Base-by-base conservation (phyloP, 1,139 yeast species). In the Geotrichum siamense region DNA sequence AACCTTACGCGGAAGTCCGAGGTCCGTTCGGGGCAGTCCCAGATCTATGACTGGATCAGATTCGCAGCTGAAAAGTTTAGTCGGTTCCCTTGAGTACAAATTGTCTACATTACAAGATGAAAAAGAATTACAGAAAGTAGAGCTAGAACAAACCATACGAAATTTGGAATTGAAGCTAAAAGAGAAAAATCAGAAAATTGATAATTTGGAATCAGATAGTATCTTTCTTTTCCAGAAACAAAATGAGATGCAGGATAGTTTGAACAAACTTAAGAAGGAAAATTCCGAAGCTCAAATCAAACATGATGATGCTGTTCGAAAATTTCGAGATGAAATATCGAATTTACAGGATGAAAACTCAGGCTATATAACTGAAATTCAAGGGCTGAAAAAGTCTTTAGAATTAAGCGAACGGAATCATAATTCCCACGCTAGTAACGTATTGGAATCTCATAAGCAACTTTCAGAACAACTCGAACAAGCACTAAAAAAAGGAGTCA, bases 151-250 rank as follows among this genome's bases (percentile, higher is more conserved):
- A 4, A 50, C 51, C 4, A 43, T 61, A 2, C 58, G 62, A 5
- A 61, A 60, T 3, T 47, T 68, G 15, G 62, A 62, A 34, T 49
- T 54, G 16, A 53, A 59, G 21, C 46, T 68, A 13, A 52, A 60
- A 16, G 57, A 55, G 13, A 65, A 63, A 38, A 63, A 62, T 20
- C 53, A 53, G 26, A 51, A 63, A 9, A 61, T 65, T 1, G 66
- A 64, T 40, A 55, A 62, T 2, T 52, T 62, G 0, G 62, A 69
- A 10, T 54, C 66, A 2, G 73, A 71, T 43, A 70, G 69, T 44
- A 55, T 62, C 28, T 65, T 65, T 50, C 56, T 74, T 30, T 70
- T 39, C 26, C n/a, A 15, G 26, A 43, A 46, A 33, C 38, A 15
- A 16, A 26, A 26, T 23, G 37, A 19, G 12, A 30, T 22, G 30